Evolutionary conservation across 768 basidiomycete species (phyloP).

Genomic region (Auricularia auricula-judae): DNA sequence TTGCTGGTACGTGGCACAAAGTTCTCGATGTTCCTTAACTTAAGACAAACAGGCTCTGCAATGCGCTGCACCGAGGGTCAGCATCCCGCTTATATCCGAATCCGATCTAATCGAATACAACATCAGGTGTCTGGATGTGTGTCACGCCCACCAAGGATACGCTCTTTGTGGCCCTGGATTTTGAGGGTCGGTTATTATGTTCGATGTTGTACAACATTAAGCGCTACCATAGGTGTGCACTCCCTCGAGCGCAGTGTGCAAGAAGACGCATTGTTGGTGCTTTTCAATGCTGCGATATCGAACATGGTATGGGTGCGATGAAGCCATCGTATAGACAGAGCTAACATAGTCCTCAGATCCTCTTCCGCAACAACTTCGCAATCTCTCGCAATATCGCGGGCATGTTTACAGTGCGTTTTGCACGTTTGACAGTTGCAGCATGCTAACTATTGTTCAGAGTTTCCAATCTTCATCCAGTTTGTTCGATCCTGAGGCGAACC

Average conservation of each 20-base stretch:
- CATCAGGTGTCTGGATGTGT: slow-evolving; percentile 50
- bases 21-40: too few species aligned
- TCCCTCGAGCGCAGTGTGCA: slow-evolving; percentile 47
- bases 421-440: not conserved
- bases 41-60: slow-evolving; percentile 36
- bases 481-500: slow-evolving; percentile 47
- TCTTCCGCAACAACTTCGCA: slow-evolving; percentile 59
- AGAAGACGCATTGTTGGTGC: slow-evolving; percentile 50
- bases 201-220: not conserved
- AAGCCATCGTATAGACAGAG: not conserved
- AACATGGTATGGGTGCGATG: slow-evolving; percentile 34
- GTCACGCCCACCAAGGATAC: slow-evolving; percentile 46
- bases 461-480: slow-evolving; percentile 42
- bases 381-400: slow-evolving; percentile 52
- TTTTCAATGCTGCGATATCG: slow-evolving; percentile 57
- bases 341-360: slow-evolving; percentile 27
- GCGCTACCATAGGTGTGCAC: not conserved
- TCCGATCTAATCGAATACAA: not conserved
- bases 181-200: slow-evolving; percentile 35
- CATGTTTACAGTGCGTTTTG: slow-evolving; percentile 20
- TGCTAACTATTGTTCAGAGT: not conserved
- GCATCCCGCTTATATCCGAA: slow-evolving; percentile 1
- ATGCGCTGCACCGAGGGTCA: slow-evolving; percentile 45
- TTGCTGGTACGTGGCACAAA: slow-evolving; percentile 13
- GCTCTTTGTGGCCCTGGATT: slow-evolving; percentile 49